Base-by-base conservation (phyloP, 2,329 filamentous ascomycete species). In the Ceratocystis diversiconidia region DNA sequence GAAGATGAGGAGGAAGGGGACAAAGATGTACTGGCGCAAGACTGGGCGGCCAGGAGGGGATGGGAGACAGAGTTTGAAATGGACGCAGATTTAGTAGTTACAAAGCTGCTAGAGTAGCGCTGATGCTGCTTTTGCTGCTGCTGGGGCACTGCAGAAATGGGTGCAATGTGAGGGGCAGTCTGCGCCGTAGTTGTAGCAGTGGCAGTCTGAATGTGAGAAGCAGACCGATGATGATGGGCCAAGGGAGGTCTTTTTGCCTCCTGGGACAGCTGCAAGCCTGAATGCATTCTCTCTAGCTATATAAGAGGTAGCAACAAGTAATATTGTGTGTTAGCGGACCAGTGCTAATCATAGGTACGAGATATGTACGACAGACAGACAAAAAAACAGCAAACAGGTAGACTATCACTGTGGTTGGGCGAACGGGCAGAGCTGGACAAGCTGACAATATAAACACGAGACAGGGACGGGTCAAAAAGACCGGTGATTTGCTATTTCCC, bases 271-370 rank as follows among this genome's bases (percentile, higher is more conserved):
- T 65, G 57, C 55, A 57, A 41, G 63, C 63, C 63, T 22, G 44
- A 41, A 5, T 60, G 41, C 63, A 65, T 65, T 52, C 63, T 65
- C 52, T 52, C 63, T 10, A 57, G 32, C 63, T 65, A 61, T 61
- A 65, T 61, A 62, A 25, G 61, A 17, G 28, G 32, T 28, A 30
- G 25, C n/a, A 30, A 32, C 48, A 62, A 46, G 41, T 36, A 55
- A 25, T 63, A 25, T 25, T 15, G 46, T 63, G 46, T 52, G 62
- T 63, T 52, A 63, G 44, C 36, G 55, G 19, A 59, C 10, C 55
- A 36, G 55, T 59, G 17, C 17, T 28, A 36, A 59, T 19, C 28
- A 32, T 30, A 59, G 3, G 55, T 59, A 59, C 28, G 55, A 59
- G 28, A 36, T 32, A 59, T 17, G 17, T 59, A 36, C 55, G 30